These are phyloP conservation scores for Magnolia kwangsiensis DNA, from an alignment of 164 flowering plant species.

Conservation along the genomic window DNA sequence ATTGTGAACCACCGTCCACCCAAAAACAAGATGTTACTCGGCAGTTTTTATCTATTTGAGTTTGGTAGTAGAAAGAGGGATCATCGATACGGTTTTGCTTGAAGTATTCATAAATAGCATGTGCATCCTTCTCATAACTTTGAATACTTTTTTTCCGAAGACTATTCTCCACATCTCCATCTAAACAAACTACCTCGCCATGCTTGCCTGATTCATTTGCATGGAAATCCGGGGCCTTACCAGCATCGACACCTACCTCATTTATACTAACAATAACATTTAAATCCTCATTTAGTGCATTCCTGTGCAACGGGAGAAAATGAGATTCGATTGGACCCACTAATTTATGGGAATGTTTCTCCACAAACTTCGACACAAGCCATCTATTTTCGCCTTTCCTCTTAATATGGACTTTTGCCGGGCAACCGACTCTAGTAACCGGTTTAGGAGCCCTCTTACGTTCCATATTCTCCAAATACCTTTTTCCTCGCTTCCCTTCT, in stretches of 20 bases:
- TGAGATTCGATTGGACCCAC: background rate
- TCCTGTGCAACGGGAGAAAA: background rate
- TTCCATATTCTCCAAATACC: background rate
- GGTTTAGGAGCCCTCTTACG: background rate
- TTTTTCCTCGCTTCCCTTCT: background rate
- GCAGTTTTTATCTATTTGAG: background rate
- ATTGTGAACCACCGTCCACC: background rate
- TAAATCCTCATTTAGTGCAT: background rate
- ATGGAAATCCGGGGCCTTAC: background rate
- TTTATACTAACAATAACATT: background rate
- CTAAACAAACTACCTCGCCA: background rate
- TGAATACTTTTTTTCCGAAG: background rate
- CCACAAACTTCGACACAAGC: background rate
- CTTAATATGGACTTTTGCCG: background rate
- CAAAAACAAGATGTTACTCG: background rate
- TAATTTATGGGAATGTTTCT: conserved; percentile 1
- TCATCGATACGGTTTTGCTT: background rate
- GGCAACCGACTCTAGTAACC: background rate
- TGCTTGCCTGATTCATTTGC: background rate
- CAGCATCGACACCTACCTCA: background rate
- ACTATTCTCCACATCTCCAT: background rate
- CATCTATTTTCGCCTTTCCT: background rate
- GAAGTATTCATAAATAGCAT: background rate
- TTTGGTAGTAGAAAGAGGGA: background rate
- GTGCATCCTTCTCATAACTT: background rate